Conservation (phyloP, 176 grass and related monocot species). For the Avena atlantica region DNA sequence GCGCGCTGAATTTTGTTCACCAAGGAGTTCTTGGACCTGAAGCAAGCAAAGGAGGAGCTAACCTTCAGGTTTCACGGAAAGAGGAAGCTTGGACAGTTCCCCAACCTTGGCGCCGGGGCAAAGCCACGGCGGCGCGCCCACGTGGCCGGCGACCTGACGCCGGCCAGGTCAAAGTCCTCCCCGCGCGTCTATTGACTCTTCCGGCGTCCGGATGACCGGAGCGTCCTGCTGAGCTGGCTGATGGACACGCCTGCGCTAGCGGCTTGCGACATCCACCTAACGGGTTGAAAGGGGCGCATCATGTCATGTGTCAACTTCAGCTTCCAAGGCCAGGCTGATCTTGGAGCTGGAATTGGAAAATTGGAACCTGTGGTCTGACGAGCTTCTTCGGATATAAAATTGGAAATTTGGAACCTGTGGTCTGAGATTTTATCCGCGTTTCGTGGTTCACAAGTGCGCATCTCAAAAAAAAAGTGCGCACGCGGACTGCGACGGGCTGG, state of each 20-base stretch:
- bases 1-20: not conserved
- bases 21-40: not conserved
- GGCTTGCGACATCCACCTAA: no score
- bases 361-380: not conserved
- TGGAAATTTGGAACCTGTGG: not conserved
- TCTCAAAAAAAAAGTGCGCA: no score
- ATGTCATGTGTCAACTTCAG: not conserved
- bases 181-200: not conserved
- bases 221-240: not conserved
- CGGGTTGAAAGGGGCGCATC: not conserved
- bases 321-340: not conserved
- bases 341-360: not conserved
- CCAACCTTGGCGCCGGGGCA: not conserved
- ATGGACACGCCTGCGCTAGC: not conserved
- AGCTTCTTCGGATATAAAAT: not conserved
- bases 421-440: not conserved
- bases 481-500: not conserved
- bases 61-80: not conserved
- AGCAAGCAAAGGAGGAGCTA: not conserved
- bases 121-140: not conserved
- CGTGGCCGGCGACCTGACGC: not conserved
- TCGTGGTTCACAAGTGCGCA: not conserved
- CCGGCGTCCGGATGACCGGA: not conserved
- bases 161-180: slow-evolving; percentile 13
- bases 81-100: not conserved